These are phyloP conservation scores for Codiaeum variegatum DNA, from an alignment of 441 rosid genomes.

Conservation along the genomic window DNA sequence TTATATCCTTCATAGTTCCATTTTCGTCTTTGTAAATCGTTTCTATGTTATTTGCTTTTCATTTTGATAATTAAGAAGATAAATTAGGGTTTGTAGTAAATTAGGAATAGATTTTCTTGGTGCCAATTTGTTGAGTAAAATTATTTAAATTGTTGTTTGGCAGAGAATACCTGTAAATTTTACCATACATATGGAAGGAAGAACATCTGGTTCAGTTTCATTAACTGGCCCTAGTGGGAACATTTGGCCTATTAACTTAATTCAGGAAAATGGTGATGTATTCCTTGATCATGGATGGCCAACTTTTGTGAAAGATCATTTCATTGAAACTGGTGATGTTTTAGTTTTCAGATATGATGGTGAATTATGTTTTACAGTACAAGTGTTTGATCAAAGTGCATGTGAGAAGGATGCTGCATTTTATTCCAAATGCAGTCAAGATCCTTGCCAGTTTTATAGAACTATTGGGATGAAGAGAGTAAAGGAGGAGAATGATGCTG, in stretches of 20 bases:
- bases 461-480: constrained; percentile 33
- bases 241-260: constrained; percentile 40
- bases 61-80: not conserved
- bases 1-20: not conserved
- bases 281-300: constrained; percentile 45
- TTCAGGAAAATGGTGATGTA: constrained; percentile 28
- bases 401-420: constrained; percentile 54
- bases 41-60: not conserved
- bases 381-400: constrained; percentile 41
- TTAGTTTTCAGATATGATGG: constrained; percentile 54
- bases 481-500: constrained; percentile 30
- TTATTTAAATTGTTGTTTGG: not conserved
- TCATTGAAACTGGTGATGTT: constrained; percentile 39
- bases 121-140: not conserved
- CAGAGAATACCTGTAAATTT: constrained; percentile 52
- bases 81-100: not conserved
- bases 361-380: constrained; percentile 43
- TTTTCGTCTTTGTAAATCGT: not conserved
- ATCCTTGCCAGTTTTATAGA: constrained; percentile 18
- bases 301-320: constrained; percentile 40
- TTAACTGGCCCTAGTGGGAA: constrained; percentile 55
- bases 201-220: constrained; percentile 35
- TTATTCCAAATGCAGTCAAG: constrained; percentile 36
- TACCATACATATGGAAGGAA: constrained; percentile 37
- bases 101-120: not conserved